These are phyloP conservation scores for Suillus discolor DNA, from an alignment of 768 basidiomycete genomes.

Conservation along the genomic window DNA sequence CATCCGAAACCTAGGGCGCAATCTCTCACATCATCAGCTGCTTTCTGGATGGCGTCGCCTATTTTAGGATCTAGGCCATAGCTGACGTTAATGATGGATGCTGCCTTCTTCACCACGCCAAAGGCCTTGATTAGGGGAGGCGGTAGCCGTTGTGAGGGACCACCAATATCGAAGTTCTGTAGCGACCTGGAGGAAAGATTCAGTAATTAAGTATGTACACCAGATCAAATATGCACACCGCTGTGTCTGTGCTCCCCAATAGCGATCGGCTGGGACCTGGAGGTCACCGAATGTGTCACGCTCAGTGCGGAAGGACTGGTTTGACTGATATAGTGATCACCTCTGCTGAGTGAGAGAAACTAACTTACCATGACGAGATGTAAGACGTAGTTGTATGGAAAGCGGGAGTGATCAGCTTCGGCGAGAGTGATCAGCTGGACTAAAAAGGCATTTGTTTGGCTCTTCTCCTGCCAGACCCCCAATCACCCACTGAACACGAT, in stretches of 20 bases:
- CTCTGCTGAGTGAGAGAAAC: not conserved
- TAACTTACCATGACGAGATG: slow-evolving; percentile 36
- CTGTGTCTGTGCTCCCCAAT: slow-evolving; percentile 99
- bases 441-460: no score
- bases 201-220: not conserved
- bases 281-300: slow-evolving; percentile 96
- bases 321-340: slow-evolving; percentile 32
- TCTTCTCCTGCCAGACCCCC: no score
- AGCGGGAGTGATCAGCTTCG: no score
- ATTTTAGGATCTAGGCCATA: slow-evolving; percentile 92
- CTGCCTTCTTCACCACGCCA: slow-evolving; percentile 96
- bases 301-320: slow-evolving; percentile 71
- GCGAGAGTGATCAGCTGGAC: no score
- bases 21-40: slow-evolving; percentile 84
- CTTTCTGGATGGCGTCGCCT: slow-evolving; percentile 85
- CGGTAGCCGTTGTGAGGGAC: slow-evolving; percentile 91
- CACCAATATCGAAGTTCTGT: slow-evolving; percentile 99
- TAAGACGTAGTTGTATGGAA: not conserved
- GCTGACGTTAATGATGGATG: slow-evolving; percentile 82
- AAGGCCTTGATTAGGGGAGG: slow-evolving; percentile 96
- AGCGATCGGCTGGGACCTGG: slow-evolving; percentile 82
- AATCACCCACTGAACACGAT: no score
- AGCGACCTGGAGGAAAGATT: slow-evolving; percentile 61
- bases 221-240: slow-evolving; percentile 47
- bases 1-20: not conserved